Evolutionary conservation across 371 early-diverging fungal genomes (phyloP), one percentile per base, ranked within the genome.

Genomic region (Saksenaea oblongispora): DNA sequence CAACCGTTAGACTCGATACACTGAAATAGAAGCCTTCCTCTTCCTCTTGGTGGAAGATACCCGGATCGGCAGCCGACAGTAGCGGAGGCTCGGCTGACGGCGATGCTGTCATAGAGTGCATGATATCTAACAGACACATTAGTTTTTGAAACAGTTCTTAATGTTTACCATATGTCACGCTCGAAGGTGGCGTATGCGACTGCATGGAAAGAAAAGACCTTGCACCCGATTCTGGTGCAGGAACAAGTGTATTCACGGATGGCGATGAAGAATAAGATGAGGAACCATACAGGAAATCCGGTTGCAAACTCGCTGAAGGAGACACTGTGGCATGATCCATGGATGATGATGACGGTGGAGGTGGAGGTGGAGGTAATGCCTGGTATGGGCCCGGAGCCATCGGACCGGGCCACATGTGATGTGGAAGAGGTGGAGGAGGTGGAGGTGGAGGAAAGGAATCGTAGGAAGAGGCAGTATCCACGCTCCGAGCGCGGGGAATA

Each of bases 1-100:
- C 92, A 27, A 93, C 84, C 0, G 84, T 79, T 14, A 92, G 67
- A 14, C 88, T 83, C 39, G 87, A 84, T 18, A 78, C 87, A 63
- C 76, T 80, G 56, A 77, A 78, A 68, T 54, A 70, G 61, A 10
- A 69, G 67, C 59, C 10, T 62, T 53, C 36, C 64, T 53, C 36
- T 2, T 34, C 51, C 22, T 22, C 22, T 76, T 47, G 51, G 9
- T 11, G 51, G 51, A 47, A 18, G 22, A 47, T 11, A 11, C 51
- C 24, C 22, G 51, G 51, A 47, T 47, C 51, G 22, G 22, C 22
- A 47, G 51, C 51, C 51, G 51, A 47, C 51, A 17, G 22, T 47
- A 22, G 7, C 24, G 51, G 51, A 47, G 51, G 51, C 22, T 47
- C 51, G 22, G 22, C 51, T 0, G 51, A 47, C 2, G 51, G 51